Evolutionary conservation across 139 green algal species (phyloP).

Genomic region (Chlorella vulgaris): DNA sequence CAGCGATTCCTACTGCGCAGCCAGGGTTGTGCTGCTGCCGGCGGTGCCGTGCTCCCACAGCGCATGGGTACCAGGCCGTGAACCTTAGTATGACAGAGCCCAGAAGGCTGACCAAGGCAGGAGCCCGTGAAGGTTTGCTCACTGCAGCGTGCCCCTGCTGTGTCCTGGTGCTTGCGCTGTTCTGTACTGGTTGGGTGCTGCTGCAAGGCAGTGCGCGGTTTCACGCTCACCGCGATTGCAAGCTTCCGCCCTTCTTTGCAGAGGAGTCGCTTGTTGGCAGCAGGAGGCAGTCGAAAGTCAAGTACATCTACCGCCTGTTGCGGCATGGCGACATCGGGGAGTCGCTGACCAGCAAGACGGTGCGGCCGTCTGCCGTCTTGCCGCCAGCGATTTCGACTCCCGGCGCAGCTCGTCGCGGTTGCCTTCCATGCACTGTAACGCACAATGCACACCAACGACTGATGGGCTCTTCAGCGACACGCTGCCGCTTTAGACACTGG

Average conservation of each 20-base stretch:
- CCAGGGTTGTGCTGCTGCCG: too few species aligned
- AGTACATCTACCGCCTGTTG: constrained; percentile 33
- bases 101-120: background rate
- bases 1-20: too few species aligned
- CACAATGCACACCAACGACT: background rate
- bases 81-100: background rate
- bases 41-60: too few species aligned
- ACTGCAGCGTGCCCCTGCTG: background rate
- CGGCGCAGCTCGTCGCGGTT: background rate
- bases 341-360: constrained; percentile 23
- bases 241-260: background rate
- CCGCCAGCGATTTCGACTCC: background rate
- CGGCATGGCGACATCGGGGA: constrained; percentile 5
- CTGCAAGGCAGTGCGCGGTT: background rate
- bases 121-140: background rate
- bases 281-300: constrained; percentile 19
- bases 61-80: background rate
- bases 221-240: background rate
- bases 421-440: background rate
- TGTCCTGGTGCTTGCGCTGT: too few species aligned
- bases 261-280: constrained; percentile 11
- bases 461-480: background rate
- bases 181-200: too few species aligned
- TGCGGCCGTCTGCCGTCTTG: background rate
- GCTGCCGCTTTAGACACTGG: background rate